Conservation (phyloP, 2,329 filamentous ascomycete species). For the Aspergillus arachidicola region DNA sequence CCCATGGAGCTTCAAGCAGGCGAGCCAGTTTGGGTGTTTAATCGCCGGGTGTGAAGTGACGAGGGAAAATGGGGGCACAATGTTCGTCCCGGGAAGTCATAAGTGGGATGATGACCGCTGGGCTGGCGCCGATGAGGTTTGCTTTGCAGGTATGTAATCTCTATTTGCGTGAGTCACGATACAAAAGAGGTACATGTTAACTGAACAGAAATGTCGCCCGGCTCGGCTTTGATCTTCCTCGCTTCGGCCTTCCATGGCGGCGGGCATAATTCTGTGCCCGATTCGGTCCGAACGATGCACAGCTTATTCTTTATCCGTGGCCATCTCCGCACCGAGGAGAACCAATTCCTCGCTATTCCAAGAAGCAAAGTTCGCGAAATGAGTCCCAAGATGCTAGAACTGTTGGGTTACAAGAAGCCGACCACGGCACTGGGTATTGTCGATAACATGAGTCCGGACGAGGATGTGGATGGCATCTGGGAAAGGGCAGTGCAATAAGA, state of each 20-base stretch:
- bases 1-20: conserved; percentile 17
- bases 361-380: conserved; percentile 32
- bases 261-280: conserved; percentile 31
- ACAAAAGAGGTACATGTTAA: background rate
- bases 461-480: conserved; percentile 20
- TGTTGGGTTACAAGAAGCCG: conserved; percentile 40
- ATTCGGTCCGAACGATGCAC: conserved; percentile 30
- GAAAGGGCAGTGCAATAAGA: background rate
- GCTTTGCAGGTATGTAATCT: conserved; percentile 32
- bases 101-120: conserved; percentile 31
- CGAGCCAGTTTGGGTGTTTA: conserved; percentile 30
- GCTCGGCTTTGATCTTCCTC: conserved; percentile 41
- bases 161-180: background rate
- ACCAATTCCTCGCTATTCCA: conserved; percentile 37
- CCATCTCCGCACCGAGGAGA: conserved; percentile 35
- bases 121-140: conserved; percentile 32
- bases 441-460: conserved; percentile 27
- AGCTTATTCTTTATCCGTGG: conserved; percentile 36
- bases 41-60: conserved; percentile 32
- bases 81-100: conserved; percentile 37
- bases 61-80: conserved; percentile 36
- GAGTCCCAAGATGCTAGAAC: conserved; percentile 34
- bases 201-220: conserved; percentile 38
- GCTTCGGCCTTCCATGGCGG: conserved; percentile 37
- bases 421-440: conserved; percentile 34